Evolutionary conservation across 352 stramenopile species (phyloP).

Genomic region (Chrysophaeum taylorii): DNA sequence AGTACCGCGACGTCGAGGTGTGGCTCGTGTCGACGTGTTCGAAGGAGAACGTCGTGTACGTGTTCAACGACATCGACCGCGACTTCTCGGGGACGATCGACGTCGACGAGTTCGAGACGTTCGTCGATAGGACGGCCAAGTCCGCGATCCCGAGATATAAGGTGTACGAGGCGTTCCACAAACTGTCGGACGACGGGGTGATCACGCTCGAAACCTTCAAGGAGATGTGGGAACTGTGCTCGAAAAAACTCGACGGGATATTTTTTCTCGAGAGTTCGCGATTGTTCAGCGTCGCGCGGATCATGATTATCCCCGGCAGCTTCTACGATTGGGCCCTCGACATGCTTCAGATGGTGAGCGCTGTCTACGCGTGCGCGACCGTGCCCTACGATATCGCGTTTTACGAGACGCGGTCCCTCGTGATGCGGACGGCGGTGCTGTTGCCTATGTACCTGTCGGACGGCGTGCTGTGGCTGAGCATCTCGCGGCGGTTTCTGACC

Average conservation of each 20-base stretch:
- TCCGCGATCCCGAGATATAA: too few relatives aligned
- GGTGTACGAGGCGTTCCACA: neutral
- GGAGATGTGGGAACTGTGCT: neutral
- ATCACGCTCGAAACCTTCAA: constrained; percentile 1
- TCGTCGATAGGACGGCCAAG: constrained; percentile 3
- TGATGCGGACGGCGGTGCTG: neutral
- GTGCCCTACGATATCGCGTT: constrained; percentile 24
- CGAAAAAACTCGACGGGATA: neutral
- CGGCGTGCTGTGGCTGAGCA: constrained; percentile 9
- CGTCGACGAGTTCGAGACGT: neutral
- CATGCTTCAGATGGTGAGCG: constrained; percentile 17
- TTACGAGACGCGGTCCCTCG: neutral
- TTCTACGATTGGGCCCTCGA: constrained; percentile 16
- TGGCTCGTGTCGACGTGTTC: too few relatives aligned
- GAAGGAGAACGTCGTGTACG: neutral
- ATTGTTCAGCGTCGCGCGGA: neutral
- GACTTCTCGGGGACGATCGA: constrained; percentile 1
- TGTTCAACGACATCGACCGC: constrained; percentile 4
- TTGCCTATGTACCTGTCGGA: constrained; percentile 1
- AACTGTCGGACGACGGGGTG: neutral
- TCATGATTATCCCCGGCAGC: neutral
- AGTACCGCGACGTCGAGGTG: too few relatives aligned
- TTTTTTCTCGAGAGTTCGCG: neutral
- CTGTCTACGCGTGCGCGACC: constrained; percentile 8
- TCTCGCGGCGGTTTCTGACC: constrained; percentile 10